A percentile compares a stretch with the other conserved stretches of the same genome.
Evolutionary conservation across 345 rosid genomes (phyloP).

Genomic region (Cochlearia excelsa): DNA sequence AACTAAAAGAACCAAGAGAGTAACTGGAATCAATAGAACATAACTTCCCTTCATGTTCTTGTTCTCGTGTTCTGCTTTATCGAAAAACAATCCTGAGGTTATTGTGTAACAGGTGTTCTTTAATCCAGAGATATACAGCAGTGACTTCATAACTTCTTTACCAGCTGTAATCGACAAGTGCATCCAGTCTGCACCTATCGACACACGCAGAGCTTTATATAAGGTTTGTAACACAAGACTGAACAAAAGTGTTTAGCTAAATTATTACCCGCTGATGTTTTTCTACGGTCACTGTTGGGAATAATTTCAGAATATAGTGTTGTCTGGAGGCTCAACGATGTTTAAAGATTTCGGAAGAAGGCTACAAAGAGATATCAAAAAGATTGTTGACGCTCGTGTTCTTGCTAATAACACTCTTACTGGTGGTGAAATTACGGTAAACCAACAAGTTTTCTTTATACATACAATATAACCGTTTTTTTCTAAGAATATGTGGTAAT

Average conservation of each 20-base stretch:
- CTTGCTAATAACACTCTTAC: conserved; percentile 75
- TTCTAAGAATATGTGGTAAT: background rate
- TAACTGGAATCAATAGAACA: conserved; percentile 1
- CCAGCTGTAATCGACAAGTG: conserved; percentile 91
- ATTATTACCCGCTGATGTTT: background rate
- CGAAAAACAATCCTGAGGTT: conserved; percentile 15
- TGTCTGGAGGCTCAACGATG: conserved; percentile 99
- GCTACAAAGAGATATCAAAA: conserved; percentile 93
- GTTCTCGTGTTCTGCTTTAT: conserved; percentile 7
- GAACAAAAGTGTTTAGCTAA: conserved; percentile 5
- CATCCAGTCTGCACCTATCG: conserved; percentile 96
- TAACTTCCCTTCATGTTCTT: conserved; percentile 6
- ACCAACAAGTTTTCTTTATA: no score
- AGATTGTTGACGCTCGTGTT: conserved; percentile 91
- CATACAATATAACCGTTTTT: no score
- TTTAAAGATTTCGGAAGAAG: conserved; percentile 97
- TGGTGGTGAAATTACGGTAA: conserved; percentile 73
- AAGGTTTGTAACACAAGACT: conserved; percentile 50
- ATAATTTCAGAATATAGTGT: conserved; percentile 72
- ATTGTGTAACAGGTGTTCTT: conserved; percentile 70
- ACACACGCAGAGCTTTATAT: conserved; percentile 94
- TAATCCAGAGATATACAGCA: conserved; percentile 88
- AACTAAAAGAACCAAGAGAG: background rate
- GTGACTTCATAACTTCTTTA: conserved; percentile 67
- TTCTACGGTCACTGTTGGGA: no score